A percentile compares a stretch with the other conserved stretches of the same genome.
These are phyloP conservation scores for Fusarium nygamai DNA, from an alignment of 2,329 filamentous ascomycete genomes.

Conservation along the genomic window DNA sequence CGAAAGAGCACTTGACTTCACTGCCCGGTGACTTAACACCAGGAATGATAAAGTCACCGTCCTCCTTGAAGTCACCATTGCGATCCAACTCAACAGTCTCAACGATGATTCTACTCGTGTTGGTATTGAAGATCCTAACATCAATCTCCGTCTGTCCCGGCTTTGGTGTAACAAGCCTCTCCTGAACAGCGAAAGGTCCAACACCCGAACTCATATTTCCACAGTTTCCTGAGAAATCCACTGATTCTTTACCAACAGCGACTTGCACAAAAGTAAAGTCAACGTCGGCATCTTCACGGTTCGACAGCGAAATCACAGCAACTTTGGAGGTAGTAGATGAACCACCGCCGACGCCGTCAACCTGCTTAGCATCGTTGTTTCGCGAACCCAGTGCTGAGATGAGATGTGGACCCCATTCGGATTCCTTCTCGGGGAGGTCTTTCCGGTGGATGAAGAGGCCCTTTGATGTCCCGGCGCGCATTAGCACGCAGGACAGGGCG, in stretches of 20 bases:
- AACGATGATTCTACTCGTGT: slow-evolving; percentile 66
- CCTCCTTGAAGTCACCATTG: slow-evolving; percentile 56
- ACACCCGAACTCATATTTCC: slow-evolving; percentile 71
- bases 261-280: slow-evolving; percentile 73
- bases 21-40: slow-evolving; percentile 65
- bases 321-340: slow-evolving; percentile 71
- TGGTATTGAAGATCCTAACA: slow-evolving; percentile 68
- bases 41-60: slow-evolving; percentile 66
- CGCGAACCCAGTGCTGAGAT: slow-evolving; percentile 63
- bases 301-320: slow-evolving; percentile 60
- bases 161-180: slow-evolving; percentile 51
- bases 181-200: slow-evolving; percentile 67
- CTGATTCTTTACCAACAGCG: slow-evolving; percentile 62
- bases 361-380: slow-evolving; percentile 61
- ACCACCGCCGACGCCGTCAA: slow-evolving; percentile 71
- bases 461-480: slow-evolving; percentile 71
- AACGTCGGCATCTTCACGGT: slow-evolving; percentile 59
- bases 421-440: slow-evolving; percentile 58
- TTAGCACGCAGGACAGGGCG: slow-evolving; percentile 62
- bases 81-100: slow-evolving; percentile 62
- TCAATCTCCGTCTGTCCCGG: slow-evolving; percentile 43
- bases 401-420: slow-evolving; percentile 64
- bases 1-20: slow-evolving; percentile 66
- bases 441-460: slow-evolving; percentile 66
- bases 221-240: slow-evolving; percentile 70